phyloP scores from a whole-genome alignment of 1,139 yeast species.

The Taiozyma sp. region DNA sequence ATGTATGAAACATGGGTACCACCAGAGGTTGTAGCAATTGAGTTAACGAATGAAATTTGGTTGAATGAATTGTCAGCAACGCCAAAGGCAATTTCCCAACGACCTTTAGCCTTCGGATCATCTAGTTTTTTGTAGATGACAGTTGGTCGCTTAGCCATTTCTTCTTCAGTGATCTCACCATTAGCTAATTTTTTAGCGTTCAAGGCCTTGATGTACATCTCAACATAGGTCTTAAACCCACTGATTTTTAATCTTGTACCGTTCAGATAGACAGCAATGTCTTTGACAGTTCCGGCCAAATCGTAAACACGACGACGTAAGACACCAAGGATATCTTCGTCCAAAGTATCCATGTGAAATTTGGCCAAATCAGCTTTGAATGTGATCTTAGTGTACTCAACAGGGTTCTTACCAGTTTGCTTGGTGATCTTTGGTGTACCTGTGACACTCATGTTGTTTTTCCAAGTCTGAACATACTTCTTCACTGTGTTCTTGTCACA shows the following conservation, averaged over 20 bases:
- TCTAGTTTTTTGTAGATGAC: conserved; percentile 75
- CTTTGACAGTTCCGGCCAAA: conserved; percentile 91
- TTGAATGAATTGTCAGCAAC: conserved; percentile 87
- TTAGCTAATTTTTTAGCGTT: conserved; percentile 32
- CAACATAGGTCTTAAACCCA: conserved; percentile 84
- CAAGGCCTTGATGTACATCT: conserved; percentile 79
- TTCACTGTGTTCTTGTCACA: conserved; percentile 67
- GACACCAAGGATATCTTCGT: conserved; percentile 78
- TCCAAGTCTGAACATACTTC: conserved; percentile 81
- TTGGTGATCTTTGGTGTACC: conserved; percentile 68
- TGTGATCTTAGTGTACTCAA: conserved; percentile 81
- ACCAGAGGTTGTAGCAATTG: conserved; percentile 96
- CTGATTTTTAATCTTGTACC: conserved; percentile 66
- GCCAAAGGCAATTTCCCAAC: conserved; percentile 97
- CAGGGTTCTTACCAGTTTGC: conserved; percentile 36
- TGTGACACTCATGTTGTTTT: conserved; percentile 75
- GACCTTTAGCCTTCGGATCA: conserved; percentile 51
- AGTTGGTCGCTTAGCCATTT: conserved; percentile 46
- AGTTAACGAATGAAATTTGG: conserved; percentile 95
- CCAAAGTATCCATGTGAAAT: conserved; percentile 80
- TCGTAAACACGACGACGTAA: conserved; percentile 93
- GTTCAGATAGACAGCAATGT: conserved; percentile 74
- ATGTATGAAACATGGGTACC: conserved; percentile 93
- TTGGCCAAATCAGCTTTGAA: conserved; percentile 85
- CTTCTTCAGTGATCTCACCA: conserved; percentile 30